Percentiles rank a stretch among this genome's conserved stretches.
These are phyloP conservation scores for Tylopilus sp. DNA, from an alignment of 768 basidiomycete genomes.

Conservation along the genomic window DNA sequence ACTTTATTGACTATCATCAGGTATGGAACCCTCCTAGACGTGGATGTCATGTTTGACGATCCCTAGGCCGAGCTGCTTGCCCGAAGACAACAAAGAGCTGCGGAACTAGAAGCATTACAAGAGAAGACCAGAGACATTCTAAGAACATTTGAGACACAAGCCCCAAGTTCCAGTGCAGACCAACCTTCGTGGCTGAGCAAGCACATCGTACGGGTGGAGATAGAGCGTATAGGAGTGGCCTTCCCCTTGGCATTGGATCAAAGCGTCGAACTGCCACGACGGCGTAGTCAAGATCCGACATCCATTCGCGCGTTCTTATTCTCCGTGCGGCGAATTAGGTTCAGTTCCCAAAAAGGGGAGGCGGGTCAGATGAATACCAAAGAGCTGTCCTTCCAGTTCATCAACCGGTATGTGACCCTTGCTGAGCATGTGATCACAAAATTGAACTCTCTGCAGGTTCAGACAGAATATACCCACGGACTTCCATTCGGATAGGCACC, in stretches of 20 bases:
- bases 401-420: constrained; percentile 53
- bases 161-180: constrained; percentile 23
- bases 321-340: constrained; percentile 72
- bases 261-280: constrained; percentile 47
- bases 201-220: constrained; percentile 50
- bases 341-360: constrained; percentile 71
- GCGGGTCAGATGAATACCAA: constrained; percentile 73
- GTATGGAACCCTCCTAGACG: constrained; percentile 34
- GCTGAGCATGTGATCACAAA: not conserved
- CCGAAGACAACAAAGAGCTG: constrained; percentile 70
- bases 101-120: constrained; percentile 80
- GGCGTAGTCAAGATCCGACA: constrained; percentile 36
- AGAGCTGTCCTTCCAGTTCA: constrained; percentile 81
- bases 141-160: constrained; percentile 66
- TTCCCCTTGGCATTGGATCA: constrained; percentile 75
- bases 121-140: constrained; percentile 74
- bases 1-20: constrained; percentile 84
- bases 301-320: constrained; percentile 81
- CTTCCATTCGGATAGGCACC: constrained; percentile 67
- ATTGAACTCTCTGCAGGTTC: constrained; percentile 51
- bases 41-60: constrained; percentile 10
- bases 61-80: constrained; percentile 68
- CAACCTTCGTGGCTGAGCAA: constrained; percentile 52
- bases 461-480: constrained; percentile 67
- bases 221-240: constrained; percentile 79